Conservation (phyloP, 2,329 filamentous ascomycete genomes). For the Zasmidium cellare region DNA sequence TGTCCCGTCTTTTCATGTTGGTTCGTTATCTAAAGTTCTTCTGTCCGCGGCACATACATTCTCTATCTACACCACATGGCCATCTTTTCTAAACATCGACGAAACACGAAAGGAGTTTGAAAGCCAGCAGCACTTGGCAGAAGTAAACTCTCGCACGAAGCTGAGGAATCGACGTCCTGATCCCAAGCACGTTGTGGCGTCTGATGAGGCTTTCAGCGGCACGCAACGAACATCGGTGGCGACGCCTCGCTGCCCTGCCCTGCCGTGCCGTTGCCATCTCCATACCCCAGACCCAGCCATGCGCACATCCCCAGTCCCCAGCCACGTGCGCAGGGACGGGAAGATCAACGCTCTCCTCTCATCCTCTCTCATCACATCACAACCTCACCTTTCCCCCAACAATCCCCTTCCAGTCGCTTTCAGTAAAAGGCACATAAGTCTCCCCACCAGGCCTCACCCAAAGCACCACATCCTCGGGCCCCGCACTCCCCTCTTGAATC, state of each 20-base stretch:
- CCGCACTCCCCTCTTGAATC: conserved; percentile 46
- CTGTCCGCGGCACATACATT: too few species aligned
- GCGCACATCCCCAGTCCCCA: too few species aligned
- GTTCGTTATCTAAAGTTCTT: background rate
- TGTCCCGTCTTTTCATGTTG: too few species aligned
- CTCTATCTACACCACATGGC: too few species aligned
- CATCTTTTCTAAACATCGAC: too few species aligned
- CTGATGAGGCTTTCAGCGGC: background rate
- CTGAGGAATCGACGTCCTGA: background rate
- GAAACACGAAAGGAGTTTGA: too few species aligned
- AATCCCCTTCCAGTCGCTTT: conserved; percentile 53
- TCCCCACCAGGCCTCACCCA: conserved; percentile 52
- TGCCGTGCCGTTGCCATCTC: too few species aligned
- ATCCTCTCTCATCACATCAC: conserved; percentile 8
- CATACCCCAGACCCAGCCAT: too few species aligned
- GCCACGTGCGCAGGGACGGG: too few species aligned
- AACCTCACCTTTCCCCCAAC: conserved; percentile 19
- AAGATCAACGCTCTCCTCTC: too few species aligned
- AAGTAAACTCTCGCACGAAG: background rate
- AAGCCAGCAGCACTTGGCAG: background rate
- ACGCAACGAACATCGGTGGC: background rate
- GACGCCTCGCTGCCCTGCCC: background rate
- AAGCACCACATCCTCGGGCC: conserved; percentile 47
- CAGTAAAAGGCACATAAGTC: conserved; percentile 59
- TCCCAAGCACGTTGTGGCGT: background rate